Evolutionary conservation across 768 basidiomycete species (phyloP).

Genomic region (Naganishia vishniacii): DNA sequence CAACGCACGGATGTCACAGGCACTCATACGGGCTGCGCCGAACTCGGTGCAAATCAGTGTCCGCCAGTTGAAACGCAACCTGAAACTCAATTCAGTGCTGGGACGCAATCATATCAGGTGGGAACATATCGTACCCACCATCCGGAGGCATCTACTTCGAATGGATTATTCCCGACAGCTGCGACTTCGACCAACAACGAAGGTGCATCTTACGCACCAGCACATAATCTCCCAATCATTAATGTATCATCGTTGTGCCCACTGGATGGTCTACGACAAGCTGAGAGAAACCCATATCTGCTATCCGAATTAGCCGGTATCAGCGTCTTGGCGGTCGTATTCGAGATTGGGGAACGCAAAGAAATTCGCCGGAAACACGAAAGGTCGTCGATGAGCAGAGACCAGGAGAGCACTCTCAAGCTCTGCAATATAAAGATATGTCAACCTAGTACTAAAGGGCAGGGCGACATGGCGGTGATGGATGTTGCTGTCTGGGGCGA

Average conservation of each 20-base stretch:
- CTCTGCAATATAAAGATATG: slow-evolving; percentile 12
- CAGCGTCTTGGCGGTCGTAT: slow-evolving; percentile 15
- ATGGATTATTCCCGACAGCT: background rate
- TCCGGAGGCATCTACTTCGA: background rate
- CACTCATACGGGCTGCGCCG: background rate
- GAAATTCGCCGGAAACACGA: background rate
- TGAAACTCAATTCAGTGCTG: slow-evolving; percentile 2
- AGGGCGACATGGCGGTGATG: background rate
- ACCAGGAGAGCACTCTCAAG: background rate
- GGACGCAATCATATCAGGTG: background rate
- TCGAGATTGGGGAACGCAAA: slow-evolving; percentile 19
- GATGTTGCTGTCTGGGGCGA: slow-evolving; percentile 11
- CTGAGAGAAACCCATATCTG: background rate
- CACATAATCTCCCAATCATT: slow-evolving; percentile 18
- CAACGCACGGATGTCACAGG: background rate
- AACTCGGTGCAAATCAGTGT: background rate
- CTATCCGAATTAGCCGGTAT: background rate
- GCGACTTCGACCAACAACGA: background rate
- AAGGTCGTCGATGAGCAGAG: background rate
- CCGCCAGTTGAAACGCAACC: background rate
- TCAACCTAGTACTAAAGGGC: background rate
- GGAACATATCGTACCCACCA: background rate
- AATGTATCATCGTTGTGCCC: background rate
- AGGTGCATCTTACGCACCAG: background rate
- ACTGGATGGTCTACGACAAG: background rate